phyloP scores from a whole-genome alignment of 1,284 basidiomycete genomes.

The Puccinia coronata region DNA sequence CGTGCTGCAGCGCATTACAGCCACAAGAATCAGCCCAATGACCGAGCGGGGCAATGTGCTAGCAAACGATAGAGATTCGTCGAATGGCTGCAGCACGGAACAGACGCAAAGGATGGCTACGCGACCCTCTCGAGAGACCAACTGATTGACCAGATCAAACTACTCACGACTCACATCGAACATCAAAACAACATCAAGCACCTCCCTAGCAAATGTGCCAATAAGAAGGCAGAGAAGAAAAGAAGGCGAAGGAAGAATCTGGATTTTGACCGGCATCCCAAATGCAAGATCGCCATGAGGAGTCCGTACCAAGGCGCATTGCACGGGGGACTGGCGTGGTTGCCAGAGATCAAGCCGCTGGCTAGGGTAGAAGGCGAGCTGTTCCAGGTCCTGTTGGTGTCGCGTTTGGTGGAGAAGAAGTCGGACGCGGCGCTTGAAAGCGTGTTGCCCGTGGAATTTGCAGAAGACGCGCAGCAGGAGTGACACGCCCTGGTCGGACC shows the following conservation, averaged over 20 bases:
- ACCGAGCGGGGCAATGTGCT: too few relatives aligned
- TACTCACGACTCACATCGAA: constrained; percentile 1
- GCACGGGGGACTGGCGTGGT: constrained; percentile 85
- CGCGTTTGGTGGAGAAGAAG: constrained; percentile 71
- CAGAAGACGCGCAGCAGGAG: constrained; percentile 52
- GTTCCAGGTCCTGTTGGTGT: constrained; percentile 74
- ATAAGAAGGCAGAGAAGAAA: background rate
- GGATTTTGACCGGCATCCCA: constrained; percentile 58
- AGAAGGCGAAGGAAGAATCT: constrained; percentile 34
- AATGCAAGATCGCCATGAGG: constrained; percentile 85
- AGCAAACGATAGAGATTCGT: too few relatives aligned
- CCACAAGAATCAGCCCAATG: too few relatives aligned
- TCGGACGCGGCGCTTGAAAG: background rate
- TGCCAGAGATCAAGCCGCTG: constrained; percentile 65
- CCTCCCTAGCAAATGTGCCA: background rate
- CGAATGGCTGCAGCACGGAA: too few relatives aligned
- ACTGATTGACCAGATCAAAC: constrained; percentile 12
- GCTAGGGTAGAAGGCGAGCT: constrained; percentile 85
- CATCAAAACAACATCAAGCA: background rate
- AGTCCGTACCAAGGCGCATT: constrained; percentile 90
- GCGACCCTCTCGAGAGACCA: background rate
- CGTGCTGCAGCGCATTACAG: too few relatives aligned
- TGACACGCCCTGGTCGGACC: constrained; percentile 50
- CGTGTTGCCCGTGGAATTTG: constrained; percentile 57
- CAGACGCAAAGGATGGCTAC: constrained; percentile 4